Conservation (phyloP, 805 yeast species). For the Barnettozyma californica region DNA sequence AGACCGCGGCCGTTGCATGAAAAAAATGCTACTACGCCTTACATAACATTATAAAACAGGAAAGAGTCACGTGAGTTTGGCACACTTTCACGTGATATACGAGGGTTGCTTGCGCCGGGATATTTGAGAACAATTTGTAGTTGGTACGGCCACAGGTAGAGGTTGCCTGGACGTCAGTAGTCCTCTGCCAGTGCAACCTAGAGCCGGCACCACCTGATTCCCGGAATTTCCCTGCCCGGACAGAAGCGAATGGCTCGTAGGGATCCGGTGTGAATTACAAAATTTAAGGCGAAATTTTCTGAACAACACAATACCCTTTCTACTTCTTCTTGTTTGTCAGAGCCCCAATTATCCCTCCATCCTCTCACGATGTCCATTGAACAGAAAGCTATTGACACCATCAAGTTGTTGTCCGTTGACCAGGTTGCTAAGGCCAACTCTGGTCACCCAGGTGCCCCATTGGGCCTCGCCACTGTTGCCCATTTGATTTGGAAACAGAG, state of each 20-base stretch:
- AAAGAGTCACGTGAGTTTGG: neutral
- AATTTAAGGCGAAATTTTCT: neutral
- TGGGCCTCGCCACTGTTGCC: constrained; percentile 96
- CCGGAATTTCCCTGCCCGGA: neutral
- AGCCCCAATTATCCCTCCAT: neutral
- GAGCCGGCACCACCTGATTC: neutral
- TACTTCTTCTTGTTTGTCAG: neutral
- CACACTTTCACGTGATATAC: neutral
- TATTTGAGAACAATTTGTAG: too few relatives aligned
- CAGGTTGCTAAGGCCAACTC: constrained; percentile 84
- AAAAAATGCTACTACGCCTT: too few relatives aligned
- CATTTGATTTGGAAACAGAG: constrained; percentile 78
- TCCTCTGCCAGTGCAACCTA: neutral
- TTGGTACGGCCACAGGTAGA: neutral
- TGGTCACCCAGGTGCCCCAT: constrained; percentile 99
- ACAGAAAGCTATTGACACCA: constrained; percentile 73
- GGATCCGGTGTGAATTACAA: neutral
- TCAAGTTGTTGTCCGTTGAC: constrained; percentile 85
- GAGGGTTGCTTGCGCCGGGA: neutral
- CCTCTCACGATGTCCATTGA: constrained; percentile 41
- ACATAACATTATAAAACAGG: too few relatives aligned
- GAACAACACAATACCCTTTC: neutral
- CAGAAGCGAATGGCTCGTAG: neutral
- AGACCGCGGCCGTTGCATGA: too few relatives aligned
- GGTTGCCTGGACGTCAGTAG: neutral